These are phyloP conservation scores for Lojkania enalia DNA, from an alignment of 2,329 filamentous ascomycete species.

Conservation along the genomic window DNA sequence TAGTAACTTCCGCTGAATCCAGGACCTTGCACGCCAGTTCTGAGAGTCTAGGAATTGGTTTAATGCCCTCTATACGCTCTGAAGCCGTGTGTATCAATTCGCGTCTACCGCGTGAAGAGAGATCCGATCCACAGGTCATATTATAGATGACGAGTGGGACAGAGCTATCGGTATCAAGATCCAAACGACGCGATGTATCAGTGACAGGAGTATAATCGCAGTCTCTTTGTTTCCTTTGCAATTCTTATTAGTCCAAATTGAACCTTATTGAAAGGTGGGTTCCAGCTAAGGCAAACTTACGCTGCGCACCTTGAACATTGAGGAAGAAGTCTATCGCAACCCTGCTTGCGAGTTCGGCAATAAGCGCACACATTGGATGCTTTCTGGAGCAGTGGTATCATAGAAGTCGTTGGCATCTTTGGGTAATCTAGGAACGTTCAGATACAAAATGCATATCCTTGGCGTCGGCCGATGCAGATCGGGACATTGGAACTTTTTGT, in stretches of 20 bases:
- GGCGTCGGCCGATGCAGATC: constrained; percentile 1
- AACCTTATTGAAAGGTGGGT: neutral
- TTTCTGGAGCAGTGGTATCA: neutral
- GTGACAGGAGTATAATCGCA: neutral
- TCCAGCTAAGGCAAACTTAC: neutral
- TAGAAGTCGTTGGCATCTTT: neutral
- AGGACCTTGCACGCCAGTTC: neutral
- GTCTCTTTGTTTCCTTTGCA: neutral
- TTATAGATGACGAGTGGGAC: neutral
- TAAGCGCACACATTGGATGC: neutral
- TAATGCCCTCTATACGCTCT: neutral
- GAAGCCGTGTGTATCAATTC: neutral
- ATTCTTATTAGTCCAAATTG: neutral
- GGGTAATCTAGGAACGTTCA: neutral
- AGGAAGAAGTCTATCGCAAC: neutral
- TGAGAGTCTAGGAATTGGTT: neutral
- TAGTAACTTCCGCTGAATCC: neutral
- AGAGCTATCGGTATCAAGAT: neutral
- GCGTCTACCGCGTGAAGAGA: neutral
- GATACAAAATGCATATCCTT: neutral
- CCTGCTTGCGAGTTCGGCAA: neutral
- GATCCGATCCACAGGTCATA: neutral
- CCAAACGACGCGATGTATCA: neutral
- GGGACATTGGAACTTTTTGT: neutral
- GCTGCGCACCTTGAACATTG: constrained; percentile 1